These are phyloP conservation scores for Talaromyces wortmannii DNA, from an alignment of 495 filamentous ascomycete species.

Conservation along the genomic window DNA sequence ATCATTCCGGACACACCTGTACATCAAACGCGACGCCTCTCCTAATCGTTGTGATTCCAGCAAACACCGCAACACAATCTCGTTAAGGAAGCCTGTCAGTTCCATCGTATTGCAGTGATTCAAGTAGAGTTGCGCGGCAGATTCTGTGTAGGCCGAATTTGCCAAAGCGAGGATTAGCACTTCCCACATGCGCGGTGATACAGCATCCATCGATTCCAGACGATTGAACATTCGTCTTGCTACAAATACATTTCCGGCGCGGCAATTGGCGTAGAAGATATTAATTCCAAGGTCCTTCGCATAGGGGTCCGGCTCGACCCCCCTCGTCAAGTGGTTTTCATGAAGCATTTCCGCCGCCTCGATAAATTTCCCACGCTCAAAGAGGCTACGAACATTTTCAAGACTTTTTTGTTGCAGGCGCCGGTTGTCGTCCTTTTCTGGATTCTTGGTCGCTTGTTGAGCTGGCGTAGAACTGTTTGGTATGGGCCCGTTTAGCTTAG, in stretches of 20 bases:
- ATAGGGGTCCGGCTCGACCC: constrained; percentile 18
- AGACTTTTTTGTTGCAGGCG: not conserved
- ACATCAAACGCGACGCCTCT: constrained; percentile 28
- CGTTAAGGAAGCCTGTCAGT: constrained; percentile 24
- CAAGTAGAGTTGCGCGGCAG: constrained; percentile 25
- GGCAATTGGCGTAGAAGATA: constrained; percentile 31
- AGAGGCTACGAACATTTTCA: not conserved
- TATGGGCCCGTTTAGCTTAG: too few relatives aligned
- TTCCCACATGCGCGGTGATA: constrained; percentile 31
- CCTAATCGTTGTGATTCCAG: constrained; percentile 33
- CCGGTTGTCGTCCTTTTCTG: not conserved
- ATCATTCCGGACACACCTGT: constrained; percentile 22
- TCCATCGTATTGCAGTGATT: constrained; percentile 18
- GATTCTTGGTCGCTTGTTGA: not conserved
- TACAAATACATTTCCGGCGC: constrained; percentile 29
- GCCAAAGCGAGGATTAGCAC: constrained; percentile 31
- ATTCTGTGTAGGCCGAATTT: constrained; percentile 32
- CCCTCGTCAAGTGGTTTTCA: constrained; percentile 11
- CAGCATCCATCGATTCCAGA: constrained; percentile 23
- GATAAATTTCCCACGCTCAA: constrained; percentile 13
- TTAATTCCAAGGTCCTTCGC: constrained; percentile 22
- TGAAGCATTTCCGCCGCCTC: constrained; percentile 35
- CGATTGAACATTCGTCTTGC: constrained; percentile 31
- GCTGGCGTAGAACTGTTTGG: not conserved
- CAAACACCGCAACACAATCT: constrained; percentile 32